Conservation (phyloP, 2,329 filamentous ascomycete species). For the Microsporum canis region DNA sequence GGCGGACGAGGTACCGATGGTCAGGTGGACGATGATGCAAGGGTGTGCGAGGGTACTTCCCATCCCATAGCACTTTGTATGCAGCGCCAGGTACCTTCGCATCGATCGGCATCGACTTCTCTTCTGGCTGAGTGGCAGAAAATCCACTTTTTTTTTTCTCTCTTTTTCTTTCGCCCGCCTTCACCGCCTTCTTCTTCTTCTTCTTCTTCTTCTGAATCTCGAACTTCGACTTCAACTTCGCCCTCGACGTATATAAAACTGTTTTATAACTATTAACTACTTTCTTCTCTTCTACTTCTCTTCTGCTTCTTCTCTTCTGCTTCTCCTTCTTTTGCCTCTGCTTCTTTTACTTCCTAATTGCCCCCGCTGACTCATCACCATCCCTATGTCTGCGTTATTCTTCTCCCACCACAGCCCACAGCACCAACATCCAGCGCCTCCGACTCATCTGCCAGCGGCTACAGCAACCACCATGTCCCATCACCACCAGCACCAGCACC, state of each 20-base stretch:
- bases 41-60: conserved; percentile 2
- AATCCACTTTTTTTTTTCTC: conserved; percentile 12
- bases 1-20: background rate
- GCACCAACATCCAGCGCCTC: conserved; percentile 37
- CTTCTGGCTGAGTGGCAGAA: background rate
- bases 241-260: background rate
- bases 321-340: conserved; percentile 18
- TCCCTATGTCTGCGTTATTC: conserved; percentile 8
- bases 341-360: conserved; percentile 9
- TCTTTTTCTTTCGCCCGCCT: conserved; percentile 16
- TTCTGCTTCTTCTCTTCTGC: conserved; percentile 17
- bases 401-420: conserved; percentile 31
- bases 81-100: background rate
- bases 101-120: background rate
- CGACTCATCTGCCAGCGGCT: conserved; percentile 14
- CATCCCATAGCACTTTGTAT: background rate
- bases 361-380: background rate
- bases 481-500: conserved; percentile 59
- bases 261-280: background rate
- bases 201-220: conserved; percentile 18
- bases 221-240: conserved; percentile 11
- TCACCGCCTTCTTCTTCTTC: conserved; percentile 17
- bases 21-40: conserved; percentile 5
- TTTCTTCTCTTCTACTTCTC: background rate
- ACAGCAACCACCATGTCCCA: conserved; percentile 32